phyloP scores from a whole-genome alignment of 495 filamentous ascomycete genomes.

The Lophiotrema nucula region DNA sequence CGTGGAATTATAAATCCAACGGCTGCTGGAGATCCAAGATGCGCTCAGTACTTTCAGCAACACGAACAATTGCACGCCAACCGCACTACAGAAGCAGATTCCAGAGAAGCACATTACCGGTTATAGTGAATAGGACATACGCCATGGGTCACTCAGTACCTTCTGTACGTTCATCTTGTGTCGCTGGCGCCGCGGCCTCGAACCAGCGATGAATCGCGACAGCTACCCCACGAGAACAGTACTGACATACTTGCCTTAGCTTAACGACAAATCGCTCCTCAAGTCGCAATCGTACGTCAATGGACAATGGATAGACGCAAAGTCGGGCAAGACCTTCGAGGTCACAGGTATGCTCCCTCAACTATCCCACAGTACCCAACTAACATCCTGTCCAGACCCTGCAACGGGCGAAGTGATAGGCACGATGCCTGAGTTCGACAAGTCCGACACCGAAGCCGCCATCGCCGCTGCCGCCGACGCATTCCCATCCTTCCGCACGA shows the following conservation, averaged over 20 bases:
- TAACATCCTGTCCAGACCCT: constrained; percentile 57
- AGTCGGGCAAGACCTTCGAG: constrained; percentile 48
- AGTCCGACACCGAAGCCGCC: constrained; percentile 71
- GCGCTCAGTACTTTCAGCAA: constrained; percentile 17
- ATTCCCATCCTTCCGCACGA: constrained; percentile 68
- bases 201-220: no score
- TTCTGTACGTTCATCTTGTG: no score
- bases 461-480: constrained; percentile 74
- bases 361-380: background rate
- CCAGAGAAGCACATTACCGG: constrained; percentile 30
- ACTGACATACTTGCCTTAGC: no score
- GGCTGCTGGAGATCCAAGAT: no score
- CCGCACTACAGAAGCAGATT: constrained; percentile 34
- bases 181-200: no score
- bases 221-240: no score
- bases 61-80: constrained; percentile 20
- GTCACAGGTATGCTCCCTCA: constrained; percentile 41
- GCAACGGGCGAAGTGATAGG: constrained; percentile 76
- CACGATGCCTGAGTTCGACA: constrained; percentile 76
- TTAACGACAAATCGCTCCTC: constrained; percentile 45
- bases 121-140: constrained; percentile 35
- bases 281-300: constrained; percentile 45
- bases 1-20: no score
- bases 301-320: constrained; percentile 46
- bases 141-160: constrained; percentile 40